Percentiles rank a stretch among this genome's conserved stretches.
phyloP scores from a whole-genome alignment of 768 basidiomycete species.

The Dendrothele bispora region DNA sequence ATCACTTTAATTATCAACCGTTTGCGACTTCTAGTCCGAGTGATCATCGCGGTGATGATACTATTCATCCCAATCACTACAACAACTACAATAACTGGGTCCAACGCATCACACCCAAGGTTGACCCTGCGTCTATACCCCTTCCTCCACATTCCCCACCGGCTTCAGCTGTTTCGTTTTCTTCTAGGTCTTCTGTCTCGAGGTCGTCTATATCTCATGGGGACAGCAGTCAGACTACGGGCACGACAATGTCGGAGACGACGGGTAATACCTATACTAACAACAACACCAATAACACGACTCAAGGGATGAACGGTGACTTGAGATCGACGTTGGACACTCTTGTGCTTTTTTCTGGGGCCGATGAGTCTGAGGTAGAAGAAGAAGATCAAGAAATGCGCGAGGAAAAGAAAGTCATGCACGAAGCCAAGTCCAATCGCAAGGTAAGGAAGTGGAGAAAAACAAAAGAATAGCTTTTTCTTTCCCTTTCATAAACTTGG shows the following conservation, averaged over 20 bases:
- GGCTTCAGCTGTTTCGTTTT: conserved; percentile 68
- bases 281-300: conserved; percentile 2
- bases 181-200: conserved; percentile 73
- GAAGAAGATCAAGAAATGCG: conserved; percentile 24
- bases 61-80: conserved; percentile 31
- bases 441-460: no score
- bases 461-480: no score
- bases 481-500: neutral
- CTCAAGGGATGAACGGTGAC: conserved; percentile 1
- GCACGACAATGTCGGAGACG: no score
- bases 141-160: conserved; percentile 72
- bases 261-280: conserved; percentile 34
- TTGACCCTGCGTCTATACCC: conserved; percentile 59
- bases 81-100: conserved; percentile 19
- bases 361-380: conserved; percentile 31
- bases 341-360: conserved; percentile 30
- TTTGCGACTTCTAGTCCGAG: conserved; percentile 56
- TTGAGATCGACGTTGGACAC: conserved; percentile 42
- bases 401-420: conserved; percentile 56
- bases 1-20: conserved; percentile 40
- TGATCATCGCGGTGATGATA: conserved; percentile 59
- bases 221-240: no score
- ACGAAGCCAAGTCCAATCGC: conserved; percentile 81
- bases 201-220: conserved; percentile 47
- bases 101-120: conserved; percentile 30